phyloP scores from a whole-genome alignment of 345 rosid species.

The Conringia planisiliqua region DNA sequence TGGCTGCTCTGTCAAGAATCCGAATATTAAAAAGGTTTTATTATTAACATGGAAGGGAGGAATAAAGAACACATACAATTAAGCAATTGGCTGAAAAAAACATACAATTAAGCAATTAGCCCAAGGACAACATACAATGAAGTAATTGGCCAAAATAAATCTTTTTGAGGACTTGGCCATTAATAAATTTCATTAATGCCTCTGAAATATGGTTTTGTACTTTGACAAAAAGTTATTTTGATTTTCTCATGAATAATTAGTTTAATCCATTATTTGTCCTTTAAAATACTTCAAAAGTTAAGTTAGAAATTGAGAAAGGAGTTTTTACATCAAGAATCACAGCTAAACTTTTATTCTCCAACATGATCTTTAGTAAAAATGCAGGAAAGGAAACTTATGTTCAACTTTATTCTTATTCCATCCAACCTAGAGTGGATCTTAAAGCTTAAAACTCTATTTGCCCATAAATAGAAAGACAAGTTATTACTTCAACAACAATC shows the following conservation, averaged over 20 bases:
- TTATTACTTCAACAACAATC: slow-evolving; percentile 14
- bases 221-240: neutral
- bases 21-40: slow-evolving; percentile 19
- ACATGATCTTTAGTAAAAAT: slow-evolving; percentile 18
- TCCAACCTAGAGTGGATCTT: slow-evolving; percentile 19
- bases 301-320: neutral
- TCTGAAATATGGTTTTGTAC: neutral
- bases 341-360: slow-evolving; percentile 25
- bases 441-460: slow-evolving; percentile 10
- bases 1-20: slow-evolving; percentile 37
- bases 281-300: neutral
- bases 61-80: slow-evolving; percentile 8
- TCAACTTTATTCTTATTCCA: slow-evolving; percentile 32
- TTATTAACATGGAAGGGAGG: slow-evolving; percentile 6
- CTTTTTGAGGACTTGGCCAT: neutral
- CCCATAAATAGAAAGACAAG: slow-evolving; percentile 18
- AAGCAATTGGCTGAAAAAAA: neutral
- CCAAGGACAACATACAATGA: neutral
- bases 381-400: slow-evolving; percentile 7
- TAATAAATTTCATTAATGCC: neutral
- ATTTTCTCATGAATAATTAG: neutral
- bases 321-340: slow-evolving; percentile 21
- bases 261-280: neutral
- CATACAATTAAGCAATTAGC: neutral
- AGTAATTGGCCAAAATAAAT: neutral